Evolutionary conservation across 1,284 basidiomycete species (phyloP).

Genomic region (Rhizoctonia solani): DNA sequence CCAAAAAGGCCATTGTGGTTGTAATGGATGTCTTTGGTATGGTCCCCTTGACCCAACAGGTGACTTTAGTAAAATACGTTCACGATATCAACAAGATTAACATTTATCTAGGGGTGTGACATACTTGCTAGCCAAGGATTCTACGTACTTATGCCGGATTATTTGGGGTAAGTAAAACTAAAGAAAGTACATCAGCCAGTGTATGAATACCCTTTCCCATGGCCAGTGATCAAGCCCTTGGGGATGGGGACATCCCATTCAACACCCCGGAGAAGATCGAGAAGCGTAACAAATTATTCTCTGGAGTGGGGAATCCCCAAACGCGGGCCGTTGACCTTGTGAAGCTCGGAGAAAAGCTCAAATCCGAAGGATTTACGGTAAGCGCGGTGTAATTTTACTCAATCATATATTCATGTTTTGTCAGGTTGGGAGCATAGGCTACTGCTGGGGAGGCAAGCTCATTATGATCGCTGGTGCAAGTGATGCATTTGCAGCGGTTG

Average conservation of each 20-base stretch:
- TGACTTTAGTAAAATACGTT: not conserved
- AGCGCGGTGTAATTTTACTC: not conserved
- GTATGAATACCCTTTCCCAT: too few species aligned
- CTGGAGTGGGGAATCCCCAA: slow-evolving; percentile 8
- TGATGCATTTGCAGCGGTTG: slow-evolving; percentile 2
- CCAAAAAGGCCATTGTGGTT: slow-evolving; percentile 22
- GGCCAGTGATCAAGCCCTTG: slow-evolving; percentile 4
- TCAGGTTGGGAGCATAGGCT: slow-evolving; percentile 12
- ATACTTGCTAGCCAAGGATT: slow-evolving; percentile 25
- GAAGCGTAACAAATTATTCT: slow-evolving; percentile 16
- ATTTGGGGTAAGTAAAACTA: slow-evolving; percentile 1
- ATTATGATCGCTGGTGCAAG: not conserved
- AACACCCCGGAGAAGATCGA: slow-evolving; percentile 8
- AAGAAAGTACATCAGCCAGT: not conserved
- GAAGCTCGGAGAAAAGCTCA: slow-evolving; percentile 5
- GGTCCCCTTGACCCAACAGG: slow-evolving; percentile 21
- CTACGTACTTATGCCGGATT: slow-evolving; percentile 16
- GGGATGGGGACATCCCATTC: not conserved
- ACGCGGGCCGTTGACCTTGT: not conserved
- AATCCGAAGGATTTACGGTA: slow-evolving; percentile 6
- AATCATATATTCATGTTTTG: not conserved
- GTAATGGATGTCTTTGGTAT: slow-evolving; percentile 16
- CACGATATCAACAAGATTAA: not conserved
- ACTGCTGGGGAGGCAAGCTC: slow-evolving; percentile 26
- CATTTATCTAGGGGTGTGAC: slow-evolving; percentile 1